Base-by-base conservation (phyloP, 768 basidiomycete species). In the Rhodosporidiobolus sp. region DNA sequence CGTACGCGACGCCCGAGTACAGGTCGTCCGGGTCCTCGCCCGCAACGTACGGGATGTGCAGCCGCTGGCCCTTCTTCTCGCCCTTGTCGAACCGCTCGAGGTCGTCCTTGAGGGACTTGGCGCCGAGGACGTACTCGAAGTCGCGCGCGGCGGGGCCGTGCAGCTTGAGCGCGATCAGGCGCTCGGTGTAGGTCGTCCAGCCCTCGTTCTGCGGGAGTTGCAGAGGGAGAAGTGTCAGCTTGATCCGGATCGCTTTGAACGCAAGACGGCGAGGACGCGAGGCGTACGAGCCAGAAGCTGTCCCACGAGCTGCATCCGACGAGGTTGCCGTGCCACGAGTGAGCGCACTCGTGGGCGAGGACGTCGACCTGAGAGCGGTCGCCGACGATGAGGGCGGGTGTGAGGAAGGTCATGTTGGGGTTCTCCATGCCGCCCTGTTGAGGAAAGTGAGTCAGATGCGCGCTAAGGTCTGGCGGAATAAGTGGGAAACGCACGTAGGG, bases 171-270 rank as follows among this genome's bases (percentile, higher is more conserved):
- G 87, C 87, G 56, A 95, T 83, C 14, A 95, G 81, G 24, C 93
- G 88, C 79, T 98, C 94, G 43, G 91, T 88, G 79, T 94, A 97
- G 0, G 91, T 94, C 45, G 94, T 96, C 89, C 91, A 94, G 35
- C 92, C 81, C 22, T 69, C 61, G 61, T 52, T 69, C 48, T 49
- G 48, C 48, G 48, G 48, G 48, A 9, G 48, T n/a, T n/a, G n/a
- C n/a, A 19, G 24, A 17, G 17, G 24, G 19, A 49, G 7, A 7
- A 43, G 38, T 32, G 38, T 34, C 38, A 20, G 57, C 24, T 38
- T 43, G 9, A 38, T 26, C 7, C 32, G 54, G 32, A 22, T 26
- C 34, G 35, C 11, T 38, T 3, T n/a, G 30, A 26, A 49, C 20
- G 34, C 45, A 35, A 70, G 7, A 43, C 28, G 63, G 22, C 7